Conservation (phyloP, 2,329 filamentous ascomycete species). For the Phoma sp. region DNA sequence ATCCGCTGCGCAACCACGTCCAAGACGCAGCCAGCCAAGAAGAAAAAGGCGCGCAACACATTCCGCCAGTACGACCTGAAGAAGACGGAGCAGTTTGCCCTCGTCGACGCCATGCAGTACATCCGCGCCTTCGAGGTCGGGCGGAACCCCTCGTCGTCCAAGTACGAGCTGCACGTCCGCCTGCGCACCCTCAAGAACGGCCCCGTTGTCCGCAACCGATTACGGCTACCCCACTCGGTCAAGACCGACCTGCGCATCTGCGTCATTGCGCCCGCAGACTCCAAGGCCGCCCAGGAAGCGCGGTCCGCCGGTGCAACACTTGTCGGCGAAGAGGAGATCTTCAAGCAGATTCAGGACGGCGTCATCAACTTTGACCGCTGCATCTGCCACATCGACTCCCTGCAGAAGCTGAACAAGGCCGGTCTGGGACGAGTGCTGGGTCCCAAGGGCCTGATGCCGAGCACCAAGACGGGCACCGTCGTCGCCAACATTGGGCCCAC, state of each 20-base stretch:
- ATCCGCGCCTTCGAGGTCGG: slow-evolving; percentile 93
- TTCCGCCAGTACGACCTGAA: slow-evolving; percentile 70
- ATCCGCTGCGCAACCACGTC: slow-evolving; percentile 51
- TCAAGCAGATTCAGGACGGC: slow-evolving; percentile 77
- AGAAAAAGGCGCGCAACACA: slow-evolving; percentile 68
- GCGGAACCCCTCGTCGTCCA: slow-evolving; percentile 71
- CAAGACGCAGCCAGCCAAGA: slow-evolving; percentile 51
- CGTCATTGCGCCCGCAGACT: slow-evolving; percentile 87
- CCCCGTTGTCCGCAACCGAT: slow-evolving; percentile 82
- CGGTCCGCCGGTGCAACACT: slow-evolving; percentile 78
- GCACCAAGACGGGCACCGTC: slow-evolving; percentile 83
- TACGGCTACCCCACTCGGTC: slow-evolving; percentile 87
- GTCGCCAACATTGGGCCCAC: slow-evolving; percentile 77
- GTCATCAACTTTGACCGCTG: slow-evolving; percentile 87
- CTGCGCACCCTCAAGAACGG: slow-evolving; percentile 85
- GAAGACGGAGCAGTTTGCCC: slow-evolving; percentile 73
- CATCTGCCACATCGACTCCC: slow-evolving; percentile 81
- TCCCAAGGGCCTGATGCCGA: slow-evolving; percentile 92
- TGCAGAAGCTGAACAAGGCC: slow-evolving; percentile 81
- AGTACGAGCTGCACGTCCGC: slow-evolving; percentile 89
- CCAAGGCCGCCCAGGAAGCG: slow-evolving; percentile 75
- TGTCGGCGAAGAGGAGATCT: slow-evolving; percentile 85
- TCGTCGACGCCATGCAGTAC: slow-evolving; percentile 96
- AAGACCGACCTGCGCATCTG: slow-evolving; percentile 87
- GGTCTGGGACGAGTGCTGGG: slow-evolving; percentile 81